Evolutionary conservation across 805 yeast genomes (phyloP).

Genomic region (Yarrowia alimentaria): DNA sequence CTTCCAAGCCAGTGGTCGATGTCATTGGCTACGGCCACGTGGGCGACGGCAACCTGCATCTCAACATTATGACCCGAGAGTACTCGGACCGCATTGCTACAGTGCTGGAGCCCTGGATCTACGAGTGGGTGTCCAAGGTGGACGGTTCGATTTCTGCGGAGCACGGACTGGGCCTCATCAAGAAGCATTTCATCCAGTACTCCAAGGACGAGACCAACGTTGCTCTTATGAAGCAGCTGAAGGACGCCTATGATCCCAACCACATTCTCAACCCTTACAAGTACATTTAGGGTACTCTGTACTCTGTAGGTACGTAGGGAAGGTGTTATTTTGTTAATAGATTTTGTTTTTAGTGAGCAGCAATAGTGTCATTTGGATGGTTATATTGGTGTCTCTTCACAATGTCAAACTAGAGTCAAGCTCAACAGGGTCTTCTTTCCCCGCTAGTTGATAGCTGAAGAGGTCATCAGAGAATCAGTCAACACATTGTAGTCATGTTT

Average conservation of each 20-base stretch:
- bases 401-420: no score
- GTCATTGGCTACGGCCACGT: constrained; percentile 98
- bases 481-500: no score
- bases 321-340: no score
- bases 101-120: constrained; percentile 88
- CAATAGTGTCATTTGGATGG: no score
- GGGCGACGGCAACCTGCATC: constrained; percentile 95
- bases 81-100: constrained; percentile 77
- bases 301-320: no score
- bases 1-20: constrained; percentile 67
- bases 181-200: constrained; percentile 84
- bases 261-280: constrained; percentile 93
- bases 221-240: constrained; percentile 70
- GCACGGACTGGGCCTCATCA: constrained; percentile 96
- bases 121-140: constrained; percentile 68
- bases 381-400: no score
- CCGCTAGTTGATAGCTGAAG: no score
- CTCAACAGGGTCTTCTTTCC: no score
- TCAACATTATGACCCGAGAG: constrained; percentile 85
- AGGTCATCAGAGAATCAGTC: no score
- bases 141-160: constrained; percentile 94
- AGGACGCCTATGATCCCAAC: constrained; percentile 83
- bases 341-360: no score
- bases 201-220: constrained; percentile 74
- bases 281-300: constrained; percentile 56